phyloP scores from a whole-genome alignment of 129 eudicot genomes.

The Mikania micrantha region DNA sequence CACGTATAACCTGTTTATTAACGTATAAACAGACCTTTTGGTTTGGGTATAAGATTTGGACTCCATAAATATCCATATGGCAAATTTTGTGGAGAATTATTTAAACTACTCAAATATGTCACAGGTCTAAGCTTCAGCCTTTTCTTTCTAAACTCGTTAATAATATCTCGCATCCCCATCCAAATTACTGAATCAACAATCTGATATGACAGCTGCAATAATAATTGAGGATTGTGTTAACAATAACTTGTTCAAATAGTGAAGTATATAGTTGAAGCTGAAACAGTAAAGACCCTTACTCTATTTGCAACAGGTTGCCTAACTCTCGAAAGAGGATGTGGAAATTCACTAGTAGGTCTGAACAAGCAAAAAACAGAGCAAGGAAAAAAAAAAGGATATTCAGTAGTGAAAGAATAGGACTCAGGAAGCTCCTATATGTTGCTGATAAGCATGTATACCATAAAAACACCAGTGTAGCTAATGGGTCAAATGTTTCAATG shows the following conservation, averaged over 20 bases:
- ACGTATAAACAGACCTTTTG: conserved; percentile 47
- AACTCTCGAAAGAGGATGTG: conserved; percentile 97
- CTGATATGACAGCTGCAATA: conserved; percentile 79
- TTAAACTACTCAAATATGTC: conserved; percentile 59
- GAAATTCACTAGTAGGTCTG: conserved; percentile 90
- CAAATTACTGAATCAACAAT: conserved; percentile 77
- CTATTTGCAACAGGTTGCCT: conserved; percentile 65
- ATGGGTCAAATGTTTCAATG: background rate
- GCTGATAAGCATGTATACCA: background rate
- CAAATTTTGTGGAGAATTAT: conserved; percentile 41
- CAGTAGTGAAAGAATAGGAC: conserved; percentile 1
- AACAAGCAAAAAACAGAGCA: background rate
- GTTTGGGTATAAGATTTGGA: conserved; percentile 96
- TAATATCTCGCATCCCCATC: conserved; percentile 88
- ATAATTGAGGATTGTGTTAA: background rate
- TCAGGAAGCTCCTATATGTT: background rate
- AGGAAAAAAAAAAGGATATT: background rate
- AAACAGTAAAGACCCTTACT: conserved; percentile 39
- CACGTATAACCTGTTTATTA: background rate
- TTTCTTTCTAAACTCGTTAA: conserved; percentile 89
- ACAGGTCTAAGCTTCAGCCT: conserved; percentile 66
- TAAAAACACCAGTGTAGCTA: background rate
- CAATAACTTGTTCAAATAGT: background rate
- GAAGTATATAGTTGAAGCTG: background rate
- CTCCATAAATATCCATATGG: conserved; percentile 98